Percentiles rank a stretch among this genome's conserved stretches.
Evolutionary conservation across 2,329 filamentous ascomycete species (phyloP).

Genomic region (Thielaviopsis populi): DNA sequence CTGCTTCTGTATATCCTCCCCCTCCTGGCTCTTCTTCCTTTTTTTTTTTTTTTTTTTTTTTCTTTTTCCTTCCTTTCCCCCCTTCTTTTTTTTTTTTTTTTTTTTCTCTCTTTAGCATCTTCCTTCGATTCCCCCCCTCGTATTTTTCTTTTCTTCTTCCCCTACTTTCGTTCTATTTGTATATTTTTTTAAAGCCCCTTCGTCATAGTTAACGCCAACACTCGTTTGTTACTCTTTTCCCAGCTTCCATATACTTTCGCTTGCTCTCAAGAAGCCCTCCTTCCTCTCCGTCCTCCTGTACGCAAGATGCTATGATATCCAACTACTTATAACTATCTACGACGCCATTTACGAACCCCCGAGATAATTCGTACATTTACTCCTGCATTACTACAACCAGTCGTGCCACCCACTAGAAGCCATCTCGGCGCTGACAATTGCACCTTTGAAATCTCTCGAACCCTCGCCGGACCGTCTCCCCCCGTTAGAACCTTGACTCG

Average conservation of each 20-base stretch:
- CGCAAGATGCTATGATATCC: background rate
- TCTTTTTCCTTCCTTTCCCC: constrained; percentile 7
- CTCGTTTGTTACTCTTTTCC: background rate
- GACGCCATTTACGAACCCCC: background rate
- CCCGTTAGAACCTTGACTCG: too few species aligned
- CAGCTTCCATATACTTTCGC: background rate
- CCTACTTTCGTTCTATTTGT: constrained; percentile 7
- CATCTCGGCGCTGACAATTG: too few species aligned
- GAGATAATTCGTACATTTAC: too few species aligned
- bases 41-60: background rate
- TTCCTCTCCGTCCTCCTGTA: background rate
- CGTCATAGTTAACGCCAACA: background rate
- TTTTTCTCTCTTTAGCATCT: constrained; percentile 15
- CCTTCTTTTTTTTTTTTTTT: constrained; percentile 18
- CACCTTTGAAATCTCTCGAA: too few species aligned
- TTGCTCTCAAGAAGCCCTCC: background rate
- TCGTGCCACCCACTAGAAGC: too few species aligned
- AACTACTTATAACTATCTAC: background rate
- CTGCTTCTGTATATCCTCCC: constrained; percentile 6
- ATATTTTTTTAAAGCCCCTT: constrained; percentile 5
- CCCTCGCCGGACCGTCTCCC: too few species aligned
- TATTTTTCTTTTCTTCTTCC: constrained; percentile 8
- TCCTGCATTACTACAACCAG: too few species aligned
- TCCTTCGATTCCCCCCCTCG: constrained; percentile 1
- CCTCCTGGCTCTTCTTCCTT: constrained; percentile 3